phyloP scores from a whole-genome alignment of 768 basidiomycete species.

The Mycena belliarum region DNA sequence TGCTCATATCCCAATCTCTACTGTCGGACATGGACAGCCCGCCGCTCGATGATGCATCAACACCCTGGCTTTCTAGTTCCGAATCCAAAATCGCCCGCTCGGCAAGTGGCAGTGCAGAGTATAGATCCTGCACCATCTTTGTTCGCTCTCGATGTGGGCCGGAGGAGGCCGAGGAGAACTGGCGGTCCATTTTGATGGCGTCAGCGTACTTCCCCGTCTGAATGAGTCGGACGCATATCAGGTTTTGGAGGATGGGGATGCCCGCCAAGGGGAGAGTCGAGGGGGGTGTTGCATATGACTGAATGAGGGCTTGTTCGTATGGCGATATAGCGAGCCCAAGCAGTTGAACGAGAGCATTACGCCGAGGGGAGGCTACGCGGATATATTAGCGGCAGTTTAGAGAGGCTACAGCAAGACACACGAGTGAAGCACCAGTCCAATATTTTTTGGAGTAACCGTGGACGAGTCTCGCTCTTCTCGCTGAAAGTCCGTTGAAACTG shows the following conservation, averaged over 20 bases:
- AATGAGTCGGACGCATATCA: slow-evolving; percentile 77
- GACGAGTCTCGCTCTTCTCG: slow-evolving; percentile 54
- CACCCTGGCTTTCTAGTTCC: slow-evolving; percentile 46
- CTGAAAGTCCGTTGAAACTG: slow-evolving; percentile 70
- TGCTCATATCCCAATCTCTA: slow-evolving; percentile 25
- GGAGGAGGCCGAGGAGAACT: slow-evolving; percentile 50
- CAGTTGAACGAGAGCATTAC: slow-evolving; percentile 58
- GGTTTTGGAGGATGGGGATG: slow-evolving; percentile 66
- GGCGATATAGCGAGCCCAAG: slow-evolving; percentile 64
- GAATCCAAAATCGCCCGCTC: slow-evolving; percentile 66
- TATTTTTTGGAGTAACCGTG: slow-evolving; percentile 57
- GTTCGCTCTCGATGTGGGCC: slow-evolving; percentile 48
- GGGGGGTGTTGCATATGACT: slow-evolving; percentile 59
- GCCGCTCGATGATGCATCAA: slow-evolving; percentile 9
- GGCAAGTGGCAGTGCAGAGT: slow-evolving; percentile 58
- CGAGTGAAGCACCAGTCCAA: slow-evolving; percentile 71
- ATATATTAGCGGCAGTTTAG: neutral
- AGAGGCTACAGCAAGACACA: slow-evolving; percentile 39
- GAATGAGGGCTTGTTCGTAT: slow-evolving; percentile 62
- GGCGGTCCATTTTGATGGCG: slow-evolving; percentile 76
- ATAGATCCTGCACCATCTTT: slow-evolving; percentile 70
- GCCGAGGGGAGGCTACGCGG: slow-evolving; percentile 41
- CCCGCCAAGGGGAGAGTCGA: slow-evolving; percentile 45
- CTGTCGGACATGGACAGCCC: neutral
- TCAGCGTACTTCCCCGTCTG: slow-evolving; percentile 68